Percentiles rank a stretch among this genome's conserved stretches.
These are phyloP conservation scores for Talaromyces trachyspermus DNA, from an alignment of 495 filamentous ascomycete genomes.

Conservation along the genomic window DNA sequence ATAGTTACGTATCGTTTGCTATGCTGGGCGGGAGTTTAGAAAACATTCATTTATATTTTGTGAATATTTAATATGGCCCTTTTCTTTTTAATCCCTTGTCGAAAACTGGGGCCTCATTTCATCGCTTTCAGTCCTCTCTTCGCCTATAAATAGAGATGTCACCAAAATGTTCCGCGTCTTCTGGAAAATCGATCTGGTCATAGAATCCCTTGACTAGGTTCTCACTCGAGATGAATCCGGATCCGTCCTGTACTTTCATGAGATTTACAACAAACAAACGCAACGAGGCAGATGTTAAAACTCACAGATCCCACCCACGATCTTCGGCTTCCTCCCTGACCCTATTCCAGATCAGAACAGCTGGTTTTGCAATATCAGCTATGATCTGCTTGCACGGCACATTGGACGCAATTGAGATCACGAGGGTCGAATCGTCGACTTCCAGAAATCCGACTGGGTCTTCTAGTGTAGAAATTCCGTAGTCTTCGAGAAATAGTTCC, in stretches of 20 bases:
- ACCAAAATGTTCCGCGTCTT: constrained; percentile 18
- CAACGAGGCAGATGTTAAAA: constrained; percentile 3
- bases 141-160: constrained; percentile 18
- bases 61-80: too few species aligned
- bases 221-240: constrained; percentile 17
- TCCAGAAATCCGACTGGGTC: constrained; percentile 27
- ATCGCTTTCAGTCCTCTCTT: background rate
- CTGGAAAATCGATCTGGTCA: constrained; percentile 10
- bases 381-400: constrained; percentile 29
- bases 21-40: background rate
- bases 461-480: constrained; percentile 18
- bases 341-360: constrained; percentile 27
- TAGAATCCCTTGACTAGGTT: constrained; percentile 16
- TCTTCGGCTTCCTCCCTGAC: constrained; percentile 8
- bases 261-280: background rate
- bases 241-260: constrained; percentile 18
- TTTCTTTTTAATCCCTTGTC: too few species aligned
- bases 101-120: too few species aligned
- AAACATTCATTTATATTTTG: background rate
- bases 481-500: constrained; percentile 9
- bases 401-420: constrained; percentile 24
- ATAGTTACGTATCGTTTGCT: too few species aligned
- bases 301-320: background rate
- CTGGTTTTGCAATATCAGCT: constrained; percentile 24
- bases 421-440: constrained; percentile 22